A percentile compares a stretch with the other conserved stretches of the same genome.
phyloP scores from a whole-genome alignment of 108 stramenopile genomes.

The Pinguiococcus pyrenoidosus region DNA sequence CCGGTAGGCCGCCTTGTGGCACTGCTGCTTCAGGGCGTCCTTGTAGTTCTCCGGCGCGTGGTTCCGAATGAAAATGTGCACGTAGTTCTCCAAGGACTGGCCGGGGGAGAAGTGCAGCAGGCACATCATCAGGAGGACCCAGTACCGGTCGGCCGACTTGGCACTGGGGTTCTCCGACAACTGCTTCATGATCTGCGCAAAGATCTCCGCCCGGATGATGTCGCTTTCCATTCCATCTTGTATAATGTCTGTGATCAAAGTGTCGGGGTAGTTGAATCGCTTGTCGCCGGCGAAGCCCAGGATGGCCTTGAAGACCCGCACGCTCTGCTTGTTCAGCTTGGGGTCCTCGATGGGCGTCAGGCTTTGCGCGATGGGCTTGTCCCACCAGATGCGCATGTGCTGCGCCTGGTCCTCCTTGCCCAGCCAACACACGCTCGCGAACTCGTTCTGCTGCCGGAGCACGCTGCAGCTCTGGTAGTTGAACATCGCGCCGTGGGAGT shows the following conservation, averaged over 20 bases:
- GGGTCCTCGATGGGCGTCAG: slow-evolving; percentile 17
- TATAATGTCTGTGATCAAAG: slow-evolving; percentile 16
- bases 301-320: slow-evolving; percentile 35
- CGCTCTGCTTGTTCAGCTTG: slow-evolving; percentile 33
- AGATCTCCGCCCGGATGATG: slow-evolving; percentile 28
- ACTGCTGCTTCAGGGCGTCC: slow-evolving; percentile 16
- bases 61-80: slow-evolving; percentile 22
- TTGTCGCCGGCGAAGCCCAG: slow-evolving; percentile 37
- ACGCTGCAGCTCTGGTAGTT: slow-evolving; percentile 9
- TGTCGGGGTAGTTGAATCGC: slow-evolving; percentile 32
- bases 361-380: slow-evolving; percentile 24
- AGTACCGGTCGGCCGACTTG: slow-evolving; percentile 19
- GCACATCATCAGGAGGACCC: slow-evolving; percentile 27
- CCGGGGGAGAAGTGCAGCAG: slow-evolving; percentile 29
- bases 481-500: slow-evolving; percentile 22
- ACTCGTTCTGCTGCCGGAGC: slow-evolving; percentile 31
- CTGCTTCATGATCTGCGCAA: slow-evolving; percentile 47
- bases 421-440: slow-evolving; percentile 26
- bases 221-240: too few species aligned
- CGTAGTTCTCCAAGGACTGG: slow-evolving; percentile 24
- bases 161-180: slow-evolving; percentile 28
- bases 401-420: slow-evolving; percentile 27
- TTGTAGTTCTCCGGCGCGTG: slow-evolving; percentile 14
- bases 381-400: slow-evolving; percentile 12
- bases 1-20: too few species aligned